A percentile compares a stretch with the other conserved stretches of the same genome.
These are phyloP conservation scores for Rhodotorula sp. DNA, from an alignment of 1,284 basidiomycete genomes.

Conservation along the genomic window DNA sequence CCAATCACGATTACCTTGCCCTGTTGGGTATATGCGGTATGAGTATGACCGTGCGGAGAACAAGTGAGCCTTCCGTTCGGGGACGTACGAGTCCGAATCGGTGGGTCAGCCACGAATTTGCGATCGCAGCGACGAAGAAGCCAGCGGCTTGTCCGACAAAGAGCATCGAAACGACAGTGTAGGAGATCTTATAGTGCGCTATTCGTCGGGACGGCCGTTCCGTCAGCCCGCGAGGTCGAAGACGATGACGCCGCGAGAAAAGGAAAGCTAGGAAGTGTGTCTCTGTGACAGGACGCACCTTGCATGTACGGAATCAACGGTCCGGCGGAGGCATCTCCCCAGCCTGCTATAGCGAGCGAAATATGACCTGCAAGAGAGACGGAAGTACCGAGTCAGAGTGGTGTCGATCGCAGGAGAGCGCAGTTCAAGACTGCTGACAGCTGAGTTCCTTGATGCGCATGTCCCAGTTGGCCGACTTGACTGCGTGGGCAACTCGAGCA, in stretches of 20 bases:
- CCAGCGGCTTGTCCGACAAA: constrained; percentile 27
- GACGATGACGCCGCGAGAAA: not conserved
- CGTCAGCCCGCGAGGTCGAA: too few species aligned
- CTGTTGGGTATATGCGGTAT: not conserved
- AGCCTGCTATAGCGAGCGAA: constrained; percentile 32
- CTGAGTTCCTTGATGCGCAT: constrained; percentile 18
- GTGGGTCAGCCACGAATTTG: not conserved
- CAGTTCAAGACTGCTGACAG: constrained; percentile 8
- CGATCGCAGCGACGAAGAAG: constrained; percentile 13
- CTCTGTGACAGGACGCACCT: not conserved
- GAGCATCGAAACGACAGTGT: constrained; percentile 12
- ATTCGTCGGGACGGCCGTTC: not conserved
- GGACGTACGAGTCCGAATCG: constrained; percentile 19
- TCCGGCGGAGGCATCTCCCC: constrained; percentile 24
- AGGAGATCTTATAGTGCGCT: constrained; percentile 22
- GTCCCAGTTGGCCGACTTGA: not conserved
- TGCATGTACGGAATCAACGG: constrained; percentile 38
- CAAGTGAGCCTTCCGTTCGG: fast-evolving
- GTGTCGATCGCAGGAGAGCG: too few species aligned
- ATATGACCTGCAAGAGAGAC: not conserved
- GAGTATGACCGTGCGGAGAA: too few species aligned
- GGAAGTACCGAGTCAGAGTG: not conserved
- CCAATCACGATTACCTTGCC: constrained; percentile 37
- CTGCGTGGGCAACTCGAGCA: not conserved
- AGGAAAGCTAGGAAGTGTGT: not conserved